Evolutionary conservation across 2,329 filamentous ascomycete genomes (phyloP), one percentile per base, ranked within the genome.

Genomic region (Fusarium fracticaudum): DNA sequence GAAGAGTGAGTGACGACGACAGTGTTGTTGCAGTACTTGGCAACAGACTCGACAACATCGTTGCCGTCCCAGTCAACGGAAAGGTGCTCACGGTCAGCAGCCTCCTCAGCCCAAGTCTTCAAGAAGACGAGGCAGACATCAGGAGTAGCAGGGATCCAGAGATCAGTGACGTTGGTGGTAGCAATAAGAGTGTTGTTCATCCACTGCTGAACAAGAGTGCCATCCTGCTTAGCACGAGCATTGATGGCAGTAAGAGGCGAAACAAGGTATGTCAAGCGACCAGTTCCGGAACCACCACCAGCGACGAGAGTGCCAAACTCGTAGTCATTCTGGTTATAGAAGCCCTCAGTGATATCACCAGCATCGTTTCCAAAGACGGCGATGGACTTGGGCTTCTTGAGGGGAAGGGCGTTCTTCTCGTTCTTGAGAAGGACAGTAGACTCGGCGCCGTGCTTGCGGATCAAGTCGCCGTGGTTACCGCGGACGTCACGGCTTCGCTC

Each of bases 381-480:
- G 87, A 91, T 81, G 83, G 85, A 81, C 86, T 91, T 81, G 90
- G 86, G 86, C 7, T 82, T 82, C 77, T 87, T 87, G 43, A 90
- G 84, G 1, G 92, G 92, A 12, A 94, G 85, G 3, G 86, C 86
- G 41, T 86, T 87, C 70, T 86, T 86, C 37, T 84, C 84, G 82
- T 95, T 95, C 86, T 95, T 96, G 69, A 96, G 85, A 5, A 96
- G 86, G 22, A 94, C 89, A 18, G 89, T 92, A 26, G 91, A 91
- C 65, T 81, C 82, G 20, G 82, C 80, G 22, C 80, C 86, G 74
- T 91, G 87, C 86, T 88, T 89, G 57, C 89, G 85, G 73, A 89
- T 85, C 9, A 91, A 79, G 2, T 85, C 80, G 9, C 85, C 89
- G 40, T 91, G 87, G 75, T 91, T 85, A 26, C 86, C 89, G 0